Evolutionary conservation across 805 yeast species (phyloP).

Genomic region (Pichia nanzhaoensis): DNA sequence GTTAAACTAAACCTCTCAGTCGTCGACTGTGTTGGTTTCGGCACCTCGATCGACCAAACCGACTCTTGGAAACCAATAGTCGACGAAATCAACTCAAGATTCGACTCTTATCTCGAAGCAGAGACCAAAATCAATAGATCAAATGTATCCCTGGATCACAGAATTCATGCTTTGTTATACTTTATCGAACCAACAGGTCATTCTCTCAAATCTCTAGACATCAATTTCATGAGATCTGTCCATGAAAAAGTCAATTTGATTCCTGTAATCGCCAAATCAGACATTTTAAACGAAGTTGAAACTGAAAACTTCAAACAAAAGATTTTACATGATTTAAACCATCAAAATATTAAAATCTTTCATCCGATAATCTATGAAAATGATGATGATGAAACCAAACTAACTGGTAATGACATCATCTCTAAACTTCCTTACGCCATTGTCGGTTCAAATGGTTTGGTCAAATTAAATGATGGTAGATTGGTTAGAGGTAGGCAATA

Average conservation of each 20-base stretch:
- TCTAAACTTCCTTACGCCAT: conserved; percentile 85
- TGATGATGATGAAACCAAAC: conserved; percentile 70
- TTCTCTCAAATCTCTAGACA: conserved; percentile 80
- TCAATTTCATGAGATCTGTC: conserved; percentile 78
- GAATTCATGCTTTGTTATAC: conserved; percentile 89
- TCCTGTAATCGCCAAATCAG: conserved; percentile 93
- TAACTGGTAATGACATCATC: conserved; percentile 60
- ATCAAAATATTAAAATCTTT: conserved; percentile 70
- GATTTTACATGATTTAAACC: conserved; percentile 67
- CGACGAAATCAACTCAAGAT: conserved; percentile 80
- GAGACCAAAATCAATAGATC: conserved; percentile 80
- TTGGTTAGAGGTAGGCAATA: conserved; percentile 83
- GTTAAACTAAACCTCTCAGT: conserved; percentile 80
- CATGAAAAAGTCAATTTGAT: conserved; percentile 89
- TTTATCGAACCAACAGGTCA: conserved; percentile 98
- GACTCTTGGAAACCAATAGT: conserved; percentile 87
- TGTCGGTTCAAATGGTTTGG: conserved; percentile 77
- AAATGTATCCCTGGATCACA: conserved; percentile 57
- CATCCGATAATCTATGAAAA: conserved; percentile 72
- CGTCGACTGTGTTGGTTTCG: conserved; percentile 90
- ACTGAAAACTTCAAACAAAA: conserved; percentile 66
- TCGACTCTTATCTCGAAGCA: conserved; percentile 80
- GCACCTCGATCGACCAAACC: conserved; percentile 76
- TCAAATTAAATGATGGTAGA: conserved; percentile 68
- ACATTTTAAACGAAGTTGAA: conserved; percentile 86